These are phyloP conservation scores for Pseudogymnoascus sp. DNA, from an alignment of 2,329 filamentous ascomycete species.

Conservation along the genomic window DNA sequence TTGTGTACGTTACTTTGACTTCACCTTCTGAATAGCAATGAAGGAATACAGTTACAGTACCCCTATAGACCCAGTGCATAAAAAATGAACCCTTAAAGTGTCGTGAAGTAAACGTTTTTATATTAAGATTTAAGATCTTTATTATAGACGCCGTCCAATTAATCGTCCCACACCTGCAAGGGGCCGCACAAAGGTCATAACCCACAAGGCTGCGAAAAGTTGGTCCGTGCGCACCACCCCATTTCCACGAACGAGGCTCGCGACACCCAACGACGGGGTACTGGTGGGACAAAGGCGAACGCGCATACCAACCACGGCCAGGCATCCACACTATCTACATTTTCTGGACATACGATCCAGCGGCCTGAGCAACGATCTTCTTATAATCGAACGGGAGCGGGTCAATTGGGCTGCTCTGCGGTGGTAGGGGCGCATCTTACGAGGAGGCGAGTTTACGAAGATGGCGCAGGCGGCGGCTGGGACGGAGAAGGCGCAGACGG, in stretches of 20 bases:
- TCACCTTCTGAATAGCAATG: not conserved
- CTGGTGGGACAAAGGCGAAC: not conserved
- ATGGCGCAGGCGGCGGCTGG: not conserved
- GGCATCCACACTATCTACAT: not conserved
- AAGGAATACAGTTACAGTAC: not conserved
- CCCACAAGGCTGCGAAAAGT: constrained; percentile 3
- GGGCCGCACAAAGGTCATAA: not conserved
- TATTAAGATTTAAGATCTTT: not conserved
- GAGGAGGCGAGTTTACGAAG: not conserved
- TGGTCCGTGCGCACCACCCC: not conserved
- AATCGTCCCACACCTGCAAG: not conserved
- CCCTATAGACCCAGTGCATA: not conserved
- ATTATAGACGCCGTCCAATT: not conserved
- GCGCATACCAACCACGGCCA: not conserved
- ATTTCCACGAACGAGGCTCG: not conserved
- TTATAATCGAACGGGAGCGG: not conserved
- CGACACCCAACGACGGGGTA: not conserved
- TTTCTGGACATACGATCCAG: not conserved
- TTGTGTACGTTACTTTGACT: not conserved
- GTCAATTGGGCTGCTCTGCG: not conserved
- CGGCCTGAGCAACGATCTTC: not conserved
- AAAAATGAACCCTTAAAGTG: not conserved
- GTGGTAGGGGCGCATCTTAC: not conserved
- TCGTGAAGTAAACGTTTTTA: not conserved
- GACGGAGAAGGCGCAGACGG: not conserved